Conservation (phyloP, 192 early-diverging fungal species). For the Backusella tarrabulga region DNA sequence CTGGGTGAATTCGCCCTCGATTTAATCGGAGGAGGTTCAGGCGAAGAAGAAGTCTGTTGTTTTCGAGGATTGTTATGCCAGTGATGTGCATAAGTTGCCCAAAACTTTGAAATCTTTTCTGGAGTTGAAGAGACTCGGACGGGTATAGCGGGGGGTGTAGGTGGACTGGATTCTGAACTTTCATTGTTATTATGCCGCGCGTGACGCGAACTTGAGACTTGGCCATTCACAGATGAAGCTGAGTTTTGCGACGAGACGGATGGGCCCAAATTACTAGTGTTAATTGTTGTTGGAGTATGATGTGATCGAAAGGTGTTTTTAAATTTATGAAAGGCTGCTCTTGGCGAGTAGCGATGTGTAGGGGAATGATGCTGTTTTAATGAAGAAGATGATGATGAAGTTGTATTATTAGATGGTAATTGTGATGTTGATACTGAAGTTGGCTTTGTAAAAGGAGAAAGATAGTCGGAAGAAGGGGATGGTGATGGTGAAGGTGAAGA, state of each 20-base stretch:
- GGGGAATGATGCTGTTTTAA: conserved; percentile 12
- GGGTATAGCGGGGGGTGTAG: conserved; percentile 20
- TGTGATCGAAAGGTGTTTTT: conserved; percentile 13
- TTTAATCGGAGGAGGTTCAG: neutral
- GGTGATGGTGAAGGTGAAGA: conserved; percentile 18
- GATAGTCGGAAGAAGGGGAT: conserved; percentile 10
- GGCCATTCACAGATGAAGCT: neutral
- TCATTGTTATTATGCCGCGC: neutral
- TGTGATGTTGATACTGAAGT: neutral
- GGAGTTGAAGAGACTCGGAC: conserved; percentile 32
- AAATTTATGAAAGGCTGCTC: conserved; percentile 20
- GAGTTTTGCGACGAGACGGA: neutral
- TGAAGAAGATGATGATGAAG: neutral
- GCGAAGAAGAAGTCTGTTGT: neutral
- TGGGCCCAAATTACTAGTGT: neutral
- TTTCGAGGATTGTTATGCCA: conserved; percentile 3
- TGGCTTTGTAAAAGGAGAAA: neutral
- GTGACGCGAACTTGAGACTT: neutral
- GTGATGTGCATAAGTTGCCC: conserved; percentile 17
- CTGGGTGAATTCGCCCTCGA: neutral
- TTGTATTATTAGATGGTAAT: neutral
- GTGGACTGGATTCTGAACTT: neutral
- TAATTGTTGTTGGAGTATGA: neutral
- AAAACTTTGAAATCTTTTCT: conserved; percentile 33
- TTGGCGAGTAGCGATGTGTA: conserved; percentile 21